Percentiles rank a stretch among this genome's conserved stretches.
Evolutionary conservation across 257 asterid species (phyloP).

Genomic region (Asclepias syriaca): DNA sequence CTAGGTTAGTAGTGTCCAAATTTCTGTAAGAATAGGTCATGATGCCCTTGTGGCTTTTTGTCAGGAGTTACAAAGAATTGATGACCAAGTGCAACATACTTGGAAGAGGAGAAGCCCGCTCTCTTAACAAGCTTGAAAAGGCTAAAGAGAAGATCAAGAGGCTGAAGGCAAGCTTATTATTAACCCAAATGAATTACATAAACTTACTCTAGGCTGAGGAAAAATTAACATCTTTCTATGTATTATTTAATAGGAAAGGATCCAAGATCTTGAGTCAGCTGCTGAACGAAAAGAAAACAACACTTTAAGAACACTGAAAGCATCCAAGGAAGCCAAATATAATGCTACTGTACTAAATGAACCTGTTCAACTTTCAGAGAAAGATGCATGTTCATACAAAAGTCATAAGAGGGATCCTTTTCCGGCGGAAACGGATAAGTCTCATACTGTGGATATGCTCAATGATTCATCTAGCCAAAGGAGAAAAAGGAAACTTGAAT

Average conservation of each 20-base stretch:
- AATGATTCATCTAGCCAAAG: slow-evolving; percentile 23
- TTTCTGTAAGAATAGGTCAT: slow-evolving; percentile 4
- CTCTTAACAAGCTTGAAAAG: slow-evolving; percentile 62
- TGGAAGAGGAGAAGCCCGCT: slow-evolving; percentile 92
- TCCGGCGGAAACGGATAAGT: slow-evolving; percentile 22
- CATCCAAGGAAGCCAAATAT: slow-evolving; percentile 20
- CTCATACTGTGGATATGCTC: slow-evolving; percentile 18
- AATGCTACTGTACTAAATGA: slow-evolving; percentile 6
- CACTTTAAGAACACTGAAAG: slow-evolving; percentile 53
- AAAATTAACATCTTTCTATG: slow-evolving; percentile 15
- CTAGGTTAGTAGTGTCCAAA: not conserved
- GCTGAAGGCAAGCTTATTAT: slow-evolving; percentile 49
- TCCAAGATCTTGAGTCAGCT: slow-evolving; percentile 59
- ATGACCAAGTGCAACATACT: slow-evolving; percentile 75
- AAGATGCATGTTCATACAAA: slow-evolving; percentile 19
- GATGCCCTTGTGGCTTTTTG: slow-evolving; percentile 15
- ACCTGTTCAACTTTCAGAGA: slow-evolving; percentile 22
- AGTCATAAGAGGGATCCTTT: slow-evolving; percentile 31
- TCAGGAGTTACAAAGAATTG: slow-evolving; percentile 91
- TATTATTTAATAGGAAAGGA: slow-evolving; percentile 43
- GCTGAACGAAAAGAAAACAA: slow-evolving; percentile 65
- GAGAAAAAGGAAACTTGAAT: slow-evolving; percentile 23
- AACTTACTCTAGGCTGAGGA: slow-evolving; percentile 11
- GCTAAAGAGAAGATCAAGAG: slow-evolving; percentile 68
- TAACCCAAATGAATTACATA: slow-evolving; percentile 11